phyloP scores from a whole-genome alignment of 768 basidiomycete genomes.

The Tylopilus sp. region DNA sequence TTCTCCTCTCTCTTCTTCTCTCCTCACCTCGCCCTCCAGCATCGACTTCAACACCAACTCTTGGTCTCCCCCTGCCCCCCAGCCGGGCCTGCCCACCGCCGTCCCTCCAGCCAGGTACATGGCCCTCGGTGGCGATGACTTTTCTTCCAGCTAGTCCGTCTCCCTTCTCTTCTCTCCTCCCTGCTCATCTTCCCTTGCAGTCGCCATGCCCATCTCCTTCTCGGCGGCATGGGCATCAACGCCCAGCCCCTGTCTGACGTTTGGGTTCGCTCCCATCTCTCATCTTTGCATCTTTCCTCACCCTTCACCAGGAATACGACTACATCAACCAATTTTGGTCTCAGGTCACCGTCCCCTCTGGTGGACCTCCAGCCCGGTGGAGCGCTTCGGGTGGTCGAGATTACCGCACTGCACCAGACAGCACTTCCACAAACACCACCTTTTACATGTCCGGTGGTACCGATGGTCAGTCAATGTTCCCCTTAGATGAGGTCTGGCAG shows the following conservation, averaged over 20 bases:
- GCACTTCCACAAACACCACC: conserved; percentile 54
- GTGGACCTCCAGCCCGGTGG: conserved; percentile 61
- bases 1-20: not conserved
- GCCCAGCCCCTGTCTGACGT: conserved; percentile 59
- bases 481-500: conserved; percentile 69
- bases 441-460: conserved; percentile 75
- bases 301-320: conserved; percentile 62
- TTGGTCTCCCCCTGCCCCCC: conserved; percentile 60
- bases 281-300: conserved; percentile 4
- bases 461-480: conserved; percentile 40
- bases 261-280: conserved; percentile 53
- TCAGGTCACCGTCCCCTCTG: conserved; percentile 47
- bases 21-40: conserved; percentile 33
- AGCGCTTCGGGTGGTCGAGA: conserved; percentile 77
- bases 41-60: conserved; percentile 57
- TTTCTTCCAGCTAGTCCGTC: conserved; percentile 79
- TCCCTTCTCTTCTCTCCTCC: conserved; percentile 1
- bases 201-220: conserved; percentile 69
- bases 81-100: conserved; percentile 41
- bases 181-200: conserved; percentile 36
- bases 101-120: conserved; percentile 62
- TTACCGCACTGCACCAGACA: conserved; percentile 35
- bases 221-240: conserved; percentile 63
- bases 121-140: conserved; percentile 63
- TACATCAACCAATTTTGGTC: conserved; percentile 78